These are phyloP conservation scores for Erucastrum elatum DNA, from an alignment of 345 rosid genomes.

Conservation along the genomic window DNA sequence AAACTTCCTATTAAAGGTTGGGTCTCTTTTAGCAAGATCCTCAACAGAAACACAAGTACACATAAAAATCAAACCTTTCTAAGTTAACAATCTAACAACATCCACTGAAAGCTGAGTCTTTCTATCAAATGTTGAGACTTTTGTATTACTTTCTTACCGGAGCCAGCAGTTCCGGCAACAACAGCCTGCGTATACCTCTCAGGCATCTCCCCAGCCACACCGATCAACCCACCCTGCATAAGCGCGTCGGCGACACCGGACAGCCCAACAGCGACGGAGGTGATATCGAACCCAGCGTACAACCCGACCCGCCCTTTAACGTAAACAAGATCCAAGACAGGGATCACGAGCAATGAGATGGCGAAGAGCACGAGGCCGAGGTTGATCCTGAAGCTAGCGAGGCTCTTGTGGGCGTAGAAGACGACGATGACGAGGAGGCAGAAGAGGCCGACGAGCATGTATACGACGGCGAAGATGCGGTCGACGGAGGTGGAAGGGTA, in stretches of 20 bases:
- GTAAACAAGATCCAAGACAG: conserved; percentile 68
- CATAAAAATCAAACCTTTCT: conserved; percentile 41
- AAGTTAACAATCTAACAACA: neutral
- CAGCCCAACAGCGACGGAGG: conserved; percentile 55
- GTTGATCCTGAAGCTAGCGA: conserved; percentile 74
- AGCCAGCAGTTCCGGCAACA: conserved; percentile 94
- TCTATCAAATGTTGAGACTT: neutral
- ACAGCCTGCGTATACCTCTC: conserved; percentile 92
- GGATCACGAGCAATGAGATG: conserved; percentile 66
- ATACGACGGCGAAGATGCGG: conserved; percentile 81
- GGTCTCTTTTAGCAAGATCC: conserved; percentile 47
- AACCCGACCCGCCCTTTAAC: conserved; percentile 79
- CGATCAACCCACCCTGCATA: conserved; percentile 86
- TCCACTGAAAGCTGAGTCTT: neutral
- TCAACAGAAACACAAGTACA: conserved; percentile 78
- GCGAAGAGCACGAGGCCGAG: conserved; percentile 63
- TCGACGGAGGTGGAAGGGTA: conserved; percentile 87
- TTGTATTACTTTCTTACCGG: conserved; percentile 51
- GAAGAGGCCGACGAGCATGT: conserved; percentile 66
- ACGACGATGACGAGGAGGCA: conserved; percentile 60
- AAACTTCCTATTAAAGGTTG: neutral
- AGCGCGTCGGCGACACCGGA: conserved; percentile 83
- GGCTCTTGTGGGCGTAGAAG: conserved; percentile 66
- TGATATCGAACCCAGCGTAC: conserved; percentile 63
- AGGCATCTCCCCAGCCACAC: conserved; percentile 92